phyloP scores from a whole-genome alignment of 192 early-diverging fungal genomes.

The Backusella tarrabulga region DNA sequence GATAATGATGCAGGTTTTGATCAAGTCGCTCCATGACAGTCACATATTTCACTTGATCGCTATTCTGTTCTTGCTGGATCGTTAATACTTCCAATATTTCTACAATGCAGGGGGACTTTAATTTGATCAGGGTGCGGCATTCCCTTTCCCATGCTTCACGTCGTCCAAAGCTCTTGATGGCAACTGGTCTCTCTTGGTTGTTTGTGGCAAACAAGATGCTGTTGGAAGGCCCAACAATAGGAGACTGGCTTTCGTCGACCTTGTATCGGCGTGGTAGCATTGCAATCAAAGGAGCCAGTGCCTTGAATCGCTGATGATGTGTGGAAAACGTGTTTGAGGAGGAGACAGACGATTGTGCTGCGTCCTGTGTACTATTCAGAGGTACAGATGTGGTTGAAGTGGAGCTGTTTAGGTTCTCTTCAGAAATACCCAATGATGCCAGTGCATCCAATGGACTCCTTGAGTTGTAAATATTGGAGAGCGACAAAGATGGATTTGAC shows the following conservation, averaged over 20 bases:
- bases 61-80: slow-evolving; percentile 36
- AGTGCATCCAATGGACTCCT: slow-evolving; percentile 48
- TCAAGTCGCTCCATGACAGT: slow-evolving; percentile 49
- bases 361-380: background rate
- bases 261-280: slow-evolving; percentile 45
- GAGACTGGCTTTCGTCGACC: slow-evolving; percentile 25
- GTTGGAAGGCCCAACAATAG: slow-evolving; percentile 45
- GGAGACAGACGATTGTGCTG: background rate
- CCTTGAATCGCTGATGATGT: slow-evolving; percentile 9
- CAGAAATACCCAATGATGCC: slow-evolving; percentile 33
- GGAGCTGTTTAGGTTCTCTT: background rate
- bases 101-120: slow-evolving; percentile 41
- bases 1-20: slow-evolving; percentile 41
- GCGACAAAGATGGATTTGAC: slow-evolving; percentile 24
- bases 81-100: slow-evolving; percentile 52
- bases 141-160: slow-evolving; percentile 56
- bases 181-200: slow-evolving; percentile 32
- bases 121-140: slow-evolving; percentile 40
- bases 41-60: slow-evolving; percentile 30
- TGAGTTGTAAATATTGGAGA: slow-evolving; percentile 34
- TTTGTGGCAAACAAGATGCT: slow-evolving; percentile 44
- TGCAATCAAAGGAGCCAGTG: slow-evolving; percentile 29
- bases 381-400: background rate
- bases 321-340: background rate
- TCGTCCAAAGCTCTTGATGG: slow-evolving; percentile 48